A percentile compares a stretch with the other conserved stretches of the same genome.
Conservation (phyloP, 345 rosid species). For the Cochlearia excelsa region DNA sequence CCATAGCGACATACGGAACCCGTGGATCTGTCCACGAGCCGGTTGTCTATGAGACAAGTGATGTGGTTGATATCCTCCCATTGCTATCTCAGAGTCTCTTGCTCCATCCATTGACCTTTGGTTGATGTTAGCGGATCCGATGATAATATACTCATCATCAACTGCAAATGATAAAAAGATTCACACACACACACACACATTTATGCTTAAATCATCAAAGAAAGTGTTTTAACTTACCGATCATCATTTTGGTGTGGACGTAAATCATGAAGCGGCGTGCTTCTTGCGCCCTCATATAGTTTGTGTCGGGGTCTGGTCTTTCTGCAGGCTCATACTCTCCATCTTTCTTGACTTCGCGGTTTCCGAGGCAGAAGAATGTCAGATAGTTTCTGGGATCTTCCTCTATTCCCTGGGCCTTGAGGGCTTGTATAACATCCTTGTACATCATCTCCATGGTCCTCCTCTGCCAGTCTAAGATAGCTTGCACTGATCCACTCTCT, state of each 20-base stretch:
- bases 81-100: constrained; percentile 96
- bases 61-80: constrained; percentile 96
- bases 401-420: constrained; percentile 57
- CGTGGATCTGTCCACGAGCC: constrained; percentile 91
- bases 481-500: constrained; percentile 93
- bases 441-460: constrained; percentile 99
- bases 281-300: constrained; percentile 67
- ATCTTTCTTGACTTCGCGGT: constrained; percentile 80
- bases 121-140: constrained; percentile 99
- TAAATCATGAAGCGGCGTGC: constrained; percentile 88
- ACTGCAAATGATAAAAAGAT: constrained; percentile 46
- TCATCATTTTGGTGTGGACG: constrained; percentile 98
- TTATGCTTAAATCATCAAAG: background rate
- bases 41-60: constrained; percentile 78
- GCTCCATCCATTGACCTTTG: constrained; percentile 99
- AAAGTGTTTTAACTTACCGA: constrained; percentile 49
- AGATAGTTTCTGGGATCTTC: constrained; percentile 92
- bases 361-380: constrained; percentile 94
- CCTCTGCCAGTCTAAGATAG: constrained; percentile 94
- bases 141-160: constrained; percentile 90
- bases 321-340: constrained; percentile 94
- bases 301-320: constrained; percentile 56
- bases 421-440: constrained; percentile 70
- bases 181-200: background rate
- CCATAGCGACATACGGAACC: constrained; percentile 96